phyloP scores from a whole-genome alignment of 176 grass and related monocot genomes.

The Hordeum vulgare region DNA sequence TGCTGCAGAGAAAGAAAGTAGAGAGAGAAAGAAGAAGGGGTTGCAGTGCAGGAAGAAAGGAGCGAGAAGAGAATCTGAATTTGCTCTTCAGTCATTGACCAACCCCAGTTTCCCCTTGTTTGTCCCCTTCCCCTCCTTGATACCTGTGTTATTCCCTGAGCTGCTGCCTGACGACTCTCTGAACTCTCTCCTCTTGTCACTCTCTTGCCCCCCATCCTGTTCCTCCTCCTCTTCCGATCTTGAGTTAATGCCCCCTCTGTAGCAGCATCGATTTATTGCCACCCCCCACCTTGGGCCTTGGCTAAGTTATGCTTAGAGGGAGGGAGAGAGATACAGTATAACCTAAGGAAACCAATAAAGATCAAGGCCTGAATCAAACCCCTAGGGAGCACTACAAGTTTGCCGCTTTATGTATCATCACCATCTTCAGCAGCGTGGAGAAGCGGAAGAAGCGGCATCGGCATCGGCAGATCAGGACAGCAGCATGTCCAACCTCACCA shows the following conservation, averaged over 20 bases:
- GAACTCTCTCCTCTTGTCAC: background rate
- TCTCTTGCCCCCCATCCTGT: background rate
- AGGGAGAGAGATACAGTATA: background rate
- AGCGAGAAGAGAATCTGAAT: slow-evolving; percentile 17
- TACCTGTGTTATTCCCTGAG: slow-evolving; percentile 41
- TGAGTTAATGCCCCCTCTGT: slow-evolving; percentile 12
- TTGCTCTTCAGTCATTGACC: slow-evolving; percentile 50
- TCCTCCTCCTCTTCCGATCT: slow-evolving; percentile 3
- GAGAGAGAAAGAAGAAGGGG: background rate
- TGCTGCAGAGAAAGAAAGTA: slow-evolving; percentile 4
- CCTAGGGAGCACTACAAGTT: background rate
- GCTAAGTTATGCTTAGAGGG: background rate
- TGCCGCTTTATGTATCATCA: slow-evolving; percentile 14
- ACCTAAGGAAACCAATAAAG: background rate
- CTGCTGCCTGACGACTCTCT: background rate
- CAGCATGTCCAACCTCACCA: slow-evolving; percentile 57
- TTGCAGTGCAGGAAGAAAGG: background rate
- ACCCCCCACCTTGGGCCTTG: background rate
- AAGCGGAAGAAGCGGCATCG: background rate
- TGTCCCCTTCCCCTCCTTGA: slow-evolving; percentile 35
- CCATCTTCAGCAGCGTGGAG: slow-evolving; percentile 7
- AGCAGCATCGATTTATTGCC: slow-evolving; percentile 17
- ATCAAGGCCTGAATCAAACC: background rate
- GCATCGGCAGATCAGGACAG: slow-evolving; percentile 25
- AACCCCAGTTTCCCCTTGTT: slow-evolving; percentile 22